A percentile compares a stretch with the other conserved stretches of the same genome.
Evolutionary conservation across 2,329 filamentous ascomycete genomes (phyloP).

Genomic region (Dactylonectria macrodidyma): DNA sequence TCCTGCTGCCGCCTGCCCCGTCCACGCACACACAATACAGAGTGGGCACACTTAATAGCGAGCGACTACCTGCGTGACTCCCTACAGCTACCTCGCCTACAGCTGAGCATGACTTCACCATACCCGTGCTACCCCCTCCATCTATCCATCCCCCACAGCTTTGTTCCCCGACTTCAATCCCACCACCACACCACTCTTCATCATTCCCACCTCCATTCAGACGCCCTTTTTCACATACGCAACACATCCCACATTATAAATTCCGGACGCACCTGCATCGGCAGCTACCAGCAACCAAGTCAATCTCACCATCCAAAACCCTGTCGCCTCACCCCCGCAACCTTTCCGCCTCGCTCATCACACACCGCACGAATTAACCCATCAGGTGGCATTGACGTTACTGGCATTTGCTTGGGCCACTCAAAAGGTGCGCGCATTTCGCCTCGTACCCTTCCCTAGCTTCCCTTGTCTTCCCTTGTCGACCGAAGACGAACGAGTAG

Average conservation of each 20-base stretch:
- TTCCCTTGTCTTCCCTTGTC: constrained; percentile 16
- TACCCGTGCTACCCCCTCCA: background rate
- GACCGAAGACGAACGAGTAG: constrained; percentile 25
- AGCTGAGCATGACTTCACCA: background rate
- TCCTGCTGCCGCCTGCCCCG: background rate
- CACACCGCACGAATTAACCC: constrained; percentile 18
- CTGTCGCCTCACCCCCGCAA: background rate
- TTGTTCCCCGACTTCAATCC: background rate
- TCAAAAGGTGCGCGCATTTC: constrained; percentile 25
- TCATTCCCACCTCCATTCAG: background rate
- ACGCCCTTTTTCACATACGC: constrained; percentile 6
- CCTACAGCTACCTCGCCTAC: no score
- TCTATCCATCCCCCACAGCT: constrained; percentile 9
- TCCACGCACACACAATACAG: background rate
- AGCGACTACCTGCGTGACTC: no score
- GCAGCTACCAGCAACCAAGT: constrained; percentile 13
- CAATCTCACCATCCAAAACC: background rate
- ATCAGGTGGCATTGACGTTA: constrained; percentile 51
- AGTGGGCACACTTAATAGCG: constrained; percentile 1
- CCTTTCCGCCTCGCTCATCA: constrained; percentile 26
- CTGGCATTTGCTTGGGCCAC: constrained; percentile 30
- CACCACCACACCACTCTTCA: background rate
- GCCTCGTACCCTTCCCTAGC: constrained; percentile 13
- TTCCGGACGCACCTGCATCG: constrained; percentile 15
- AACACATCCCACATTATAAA: constrained; percentile 12